phyloP scores from a whole-genome alignment of 352 stramenopile species.

The Globisporangium canariense region DNA sequence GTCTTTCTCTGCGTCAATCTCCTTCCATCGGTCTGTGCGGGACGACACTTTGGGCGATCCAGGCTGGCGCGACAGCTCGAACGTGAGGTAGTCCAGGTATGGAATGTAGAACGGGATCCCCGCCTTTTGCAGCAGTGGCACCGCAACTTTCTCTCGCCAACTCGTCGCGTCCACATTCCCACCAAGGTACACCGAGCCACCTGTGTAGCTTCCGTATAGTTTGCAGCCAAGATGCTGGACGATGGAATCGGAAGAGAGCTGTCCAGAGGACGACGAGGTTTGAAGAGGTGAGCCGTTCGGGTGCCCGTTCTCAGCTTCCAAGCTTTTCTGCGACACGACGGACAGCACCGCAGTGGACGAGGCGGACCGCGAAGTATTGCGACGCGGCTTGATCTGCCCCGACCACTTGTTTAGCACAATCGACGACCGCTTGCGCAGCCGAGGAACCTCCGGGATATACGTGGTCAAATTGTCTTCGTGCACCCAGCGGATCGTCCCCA shows the following conservation, averaged over 20 bases:
- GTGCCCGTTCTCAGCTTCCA: conserved; percentile 26
- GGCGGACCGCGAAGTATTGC: conserved; percentile 56
- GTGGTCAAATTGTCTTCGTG: conserved; percentile 42
- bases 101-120: conserved; percentile 76
- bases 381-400: conserved; percentile 41
- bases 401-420: conserved; percentile 74
- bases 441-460: conserved; percentile 38
- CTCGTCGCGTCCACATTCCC: conserved; percentile 69
- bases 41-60: conserved; percentile 27
- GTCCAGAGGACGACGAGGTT: conserved; percentile 9
- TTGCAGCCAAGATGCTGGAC: conserved; percentile 43
- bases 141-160: conserved; percentile 71
- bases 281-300: conserved; percentile 4
- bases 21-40: conserved; percentile 38
- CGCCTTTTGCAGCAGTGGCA: conserved; percentile 67
- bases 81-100: conserved; percentile 67
- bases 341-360: conserved; percentile 58
- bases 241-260: conserved; percentile 24
- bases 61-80: conserved; percentile 40
- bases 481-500: conserved; percentile 49
- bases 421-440: conserved; percentile 72
- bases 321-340: conserved; percentile 29
- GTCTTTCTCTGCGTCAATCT: conserved; percentile 60
- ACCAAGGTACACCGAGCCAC: conserved; percentile 69
- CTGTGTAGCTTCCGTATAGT: conserved; percentile 40